Evolutionary conservation across 2,329 filamentous ascomycete genomes (phyloP), one percentile per base, ranked within the genome.

Genomic region (Phialemonium atrogriseum): DNA sequence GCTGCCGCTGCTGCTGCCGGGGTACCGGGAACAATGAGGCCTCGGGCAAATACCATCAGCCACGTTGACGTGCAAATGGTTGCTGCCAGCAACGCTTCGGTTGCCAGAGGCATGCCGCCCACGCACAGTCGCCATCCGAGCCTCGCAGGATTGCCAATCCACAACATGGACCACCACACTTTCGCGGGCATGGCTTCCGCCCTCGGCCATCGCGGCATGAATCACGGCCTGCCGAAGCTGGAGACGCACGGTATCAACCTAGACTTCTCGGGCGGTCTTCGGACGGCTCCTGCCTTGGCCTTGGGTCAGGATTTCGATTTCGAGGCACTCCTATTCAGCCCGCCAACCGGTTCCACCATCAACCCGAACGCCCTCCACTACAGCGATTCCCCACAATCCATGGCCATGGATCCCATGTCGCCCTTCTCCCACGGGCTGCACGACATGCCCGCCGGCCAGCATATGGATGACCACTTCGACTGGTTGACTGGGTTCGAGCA

Each of bases 31-130:
- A 67, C 70, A 10, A 88, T 89, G 75, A 74, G 91, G 43, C 91
- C 89, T 14, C 72, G 91, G 47, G 89, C 91, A 33, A 96, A 96
- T 54, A 98, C 91, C 22, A 93, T 98, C 50, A 91, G 88, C 51
- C 88, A 96, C 55, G 77, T 96, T 35, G 91, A 95, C 53, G 73
- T 94, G 54, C 84, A 80, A 46, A 73, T 91, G 59, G 68, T 84
- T 41, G 73, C 74, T 30, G 64, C 72, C 10, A 70, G 71, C 30
- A 77, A 73, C 47, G 62, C 68, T 26, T 62, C 68, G 24, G 69
- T 61, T 44, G 66, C 58, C 43, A 59, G 56, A 46, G 63, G 49
- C 45, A 68, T 61, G 56, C 68, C 58, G 36, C 60, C 50, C 51
- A 70, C 49, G 50, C 85, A 73, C 62, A 77, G 66, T 56, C 83